Base-by-base conservation (phyloP, 495 filamentous ascomycete species). In the Niebla homalea region DNA sequence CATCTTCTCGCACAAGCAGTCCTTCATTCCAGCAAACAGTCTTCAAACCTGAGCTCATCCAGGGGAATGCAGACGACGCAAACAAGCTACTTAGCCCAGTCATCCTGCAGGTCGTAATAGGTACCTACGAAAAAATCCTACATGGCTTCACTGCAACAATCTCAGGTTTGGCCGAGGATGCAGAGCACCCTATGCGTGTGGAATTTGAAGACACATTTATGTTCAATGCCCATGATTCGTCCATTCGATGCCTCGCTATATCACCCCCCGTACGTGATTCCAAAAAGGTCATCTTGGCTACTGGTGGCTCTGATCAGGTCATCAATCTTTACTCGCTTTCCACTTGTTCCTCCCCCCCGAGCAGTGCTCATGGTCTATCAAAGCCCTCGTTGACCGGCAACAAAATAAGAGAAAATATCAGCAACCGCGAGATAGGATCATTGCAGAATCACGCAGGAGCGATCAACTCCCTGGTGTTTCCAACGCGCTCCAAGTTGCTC, bases 271-370 rank as follows among this genome's bases (percentile, higher is more conserved):
- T 64, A 46, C 67, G 68, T 53, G 62, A 66, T 38, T 68, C 74
- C 4, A 67, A 82, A 58, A 94, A 87, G 61, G 73, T 92, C 43
- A 80, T 89, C 44, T 77, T 97, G 44, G 92, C 93, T 42, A 93
- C 78, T 25, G 94, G 93, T 51, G 80, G 83, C 63, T 87, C 85
- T 19, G 92, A 99, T 68, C 87, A 94, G 65, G 82, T 84, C 36
- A 85, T 99, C 68, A 94, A 97, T 62, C 75, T 99, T 51, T 97
- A 95, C 71, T 84, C 83, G 43, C 69, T 99, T 43, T 92, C 89
- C 12, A 83, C 85, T 25, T 72, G 77, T 35, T 76, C 83, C 11
- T 82, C 86, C 0, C 61, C 68, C 50, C 53, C 64, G 49, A 55
- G 73, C 59, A 63, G 57, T 57, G 58, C 70, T 51, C 69, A 64